These are phyloP conservation scores for Fusarium sp. DNA, from an alignment of 2,329 filamentous ascomycete species.

Conservation along the genomic window DNA sequence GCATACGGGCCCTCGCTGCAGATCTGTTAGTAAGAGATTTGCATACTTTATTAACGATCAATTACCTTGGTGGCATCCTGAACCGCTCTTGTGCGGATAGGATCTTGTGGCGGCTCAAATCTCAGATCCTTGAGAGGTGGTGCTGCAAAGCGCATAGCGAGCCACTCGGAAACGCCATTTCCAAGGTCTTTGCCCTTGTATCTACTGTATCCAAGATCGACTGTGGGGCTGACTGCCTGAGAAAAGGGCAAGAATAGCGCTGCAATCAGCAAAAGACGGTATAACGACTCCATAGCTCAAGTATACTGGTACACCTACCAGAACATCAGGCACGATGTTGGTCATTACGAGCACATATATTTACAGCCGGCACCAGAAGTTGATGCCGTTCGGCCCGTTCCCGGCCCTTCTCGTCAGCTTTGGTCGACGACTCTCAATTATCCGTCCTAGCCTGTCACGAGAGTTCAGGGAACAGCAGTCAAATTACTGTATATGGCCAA, in stretches of 20 bases:
- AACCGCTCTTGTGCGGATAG: conserved; percentile 58
- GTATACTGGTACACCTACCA: background rate
- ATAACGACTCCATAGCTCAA: conserved; percentile 5
- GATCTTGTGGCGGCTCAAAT: conserved; percentile 76
- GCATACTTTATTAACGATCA: rapidly evolving
- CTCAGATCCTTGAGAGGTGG: conserved; percentile 74
- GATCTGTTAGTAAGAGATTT: background rate
- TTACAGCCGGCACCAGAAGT: conserved; percentile 1
- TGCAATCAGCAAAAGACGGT: conserved; percentile 2
- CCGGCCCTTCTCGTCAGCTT: background rate
- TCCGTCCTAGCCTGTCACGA: background rate
- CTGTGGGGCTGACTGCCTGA: conserved; percentile 45
- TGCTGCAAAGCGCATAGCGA: conserved; percentile 80
- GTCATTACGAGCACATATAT: background rate
- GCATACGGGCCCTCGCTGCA: conserved; percentile 48
- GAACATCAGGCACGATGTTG: background rate
- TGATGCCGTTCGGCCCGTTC: background rate
- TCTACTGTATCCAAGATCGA: conserved; percentile 75
- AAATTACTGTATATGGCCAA: background rate
- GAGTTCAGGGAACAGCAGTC: background rate
- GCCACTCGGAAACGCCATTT: conserved; percentile 76
- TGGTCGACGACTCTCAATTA: background rate
- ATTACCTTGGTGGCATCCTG: conserved; percentile 68
- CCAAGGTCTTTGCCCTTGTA: conserved; percentile 69
- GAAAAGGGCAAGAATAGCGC: conserved; percentile 20